Evolutionary conservation across 805 yeast genomes (phyloP).

Genomic region (Candida patagonica): DNA sequence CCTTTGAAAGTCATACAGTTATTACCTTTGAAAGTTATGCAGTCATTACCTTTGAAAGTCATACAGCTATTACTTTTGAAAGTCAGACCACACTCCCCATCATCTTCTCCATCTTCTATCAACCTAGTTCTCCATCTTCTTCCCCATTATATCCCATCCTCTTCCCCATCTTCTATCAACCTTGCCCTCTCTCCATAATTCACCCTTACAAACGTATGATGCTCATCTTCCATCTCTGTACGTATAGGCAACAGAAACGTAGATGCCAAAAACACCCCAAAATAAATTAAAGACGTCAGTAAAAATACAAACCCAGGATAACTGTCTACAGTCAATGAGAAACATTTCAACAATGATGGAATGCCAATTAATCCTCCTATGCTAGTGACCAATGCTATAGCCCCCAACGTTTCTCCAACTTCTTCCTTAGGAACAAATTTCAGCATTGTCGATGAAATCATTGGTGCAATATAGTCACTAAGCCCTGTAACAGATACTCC

Average conservation of each 20-base stretch:
- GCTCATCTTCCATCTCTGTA: neutral
- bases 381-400: neutral
- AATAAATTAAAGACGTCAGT: constrained; percentile 11
- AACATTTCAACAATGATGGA: constrained; percentile 12
- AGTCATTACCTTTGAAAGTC: too few relatives aligned
- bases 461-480: neutral
- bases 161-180: too few relatives aligned
- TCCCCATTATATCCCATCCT: too few relatives aligned
- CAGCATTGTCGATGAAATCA: neutral
- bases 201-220: neutral
- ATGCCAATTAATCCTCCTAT: constrained; percentile 15
- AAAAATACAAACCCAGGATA: constrained; percentile 17
- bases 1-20: too few relatives aligned
- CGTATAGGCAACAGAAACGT: constrained; percentile 2
- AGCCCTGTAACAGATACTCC: neutral
- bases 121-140: too few relatives aligned
- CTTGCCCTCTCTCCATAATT: too few relatives aligned
- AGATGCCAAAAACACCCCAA: constrained; percentile 1
- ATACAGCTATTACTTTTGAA: too few relatives aligned
- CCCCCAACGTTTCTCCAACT: constrained; percentile 3
- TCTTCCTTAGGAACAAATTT: constrained; percentile 4
- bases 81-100: too few relatives aligned
- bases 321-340: constrained; percentile 12
- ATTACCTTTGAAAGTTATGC: too few relatives aligned
- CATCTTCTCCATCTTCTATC: too few relatives aligned